Evolutionary conservation across 2,329 filamentous ascomycete species (phyloP), one percentile per base, ranked within the genome.

Genomic region (Verruconis gallopava): DNA sequence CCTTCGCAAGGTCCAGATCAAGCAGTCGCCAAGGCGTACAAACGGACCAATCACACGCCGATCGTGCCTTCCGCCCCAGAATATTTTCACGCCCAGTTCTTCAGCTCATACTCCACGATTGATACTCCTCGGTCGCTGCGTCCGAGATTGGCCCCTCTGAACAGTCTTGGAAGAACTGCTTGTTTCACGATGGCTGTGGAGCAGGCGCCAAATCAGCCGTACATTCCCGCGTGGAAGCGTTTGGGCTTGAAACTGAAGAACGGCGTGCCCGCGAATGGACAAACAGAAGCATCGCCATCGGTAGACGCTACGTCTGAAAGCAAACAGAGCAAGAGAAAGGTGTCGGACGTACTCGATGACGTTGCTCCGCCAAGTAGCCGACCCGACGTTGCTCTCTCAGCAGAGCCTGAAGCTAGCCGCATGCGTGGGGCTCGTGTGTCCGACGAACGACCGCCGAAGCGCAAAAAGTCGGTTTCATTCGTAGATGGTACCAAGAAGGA

Each of bases 401-500:
- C 6, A 14, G 6, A 9, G 9, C 9, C n/a, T 5, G 22, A 12
- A 20, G 9, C 14, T 5, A 30, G 40, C 5, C 5, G 13, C 12
- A 14, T 15, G 19, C 15, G 21, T 42, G 30, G n/a, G n/a, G n/a
- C n/a, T n/a, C n/a, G n/a, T n/a, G 42, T 36, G 14, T 43, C 15
- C 15, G 39, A 47, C 32, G 21, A 45, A 21, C 21, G 28, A 20
- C 21, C 44, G 15, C 35, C 47, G 45, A 41, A 53, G 17, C 53
- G 53, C 30, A 63, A 62, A 47, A 79, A 80, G 54, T 75, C 72
- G 3, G 77, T 82, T 5, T 71, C 74, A 1, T 81, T 82, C 53
- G 72, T 76, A 1, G 65, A 72, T 5, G 76, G 78, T 39, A 77
- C 75, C 3, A 79, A 81, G 53, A 60, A 57, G 4, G 58, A 68